phyloP scores from a whole-genome alignment of 2,329 filamentous ascomycete genomes.

The Talaromyces rugulosus region DNA sequence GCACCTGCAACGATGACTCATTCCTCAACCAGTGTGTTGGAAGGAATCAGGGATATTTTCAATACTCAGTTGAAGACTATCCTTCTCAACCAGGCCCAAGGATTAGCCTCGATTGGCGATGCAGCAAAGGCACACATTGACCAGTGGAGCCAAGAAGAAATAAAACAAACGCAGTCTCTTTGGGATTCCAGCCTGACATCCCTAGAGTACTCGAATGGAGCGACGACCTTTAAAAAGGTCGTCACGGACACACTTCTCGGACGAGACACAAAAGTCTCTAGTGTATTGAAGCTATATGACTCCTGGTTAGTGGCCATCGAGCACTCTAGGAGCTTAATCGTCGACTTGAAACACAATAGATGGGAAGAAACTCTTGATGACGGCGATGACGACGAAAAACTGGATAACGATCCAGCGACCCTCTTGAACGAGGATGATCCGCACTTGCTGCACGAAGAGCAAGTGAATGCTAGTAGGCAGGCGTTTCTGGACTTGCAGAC shows the following conservation, averaged over 20 bases:
- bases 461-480: conserved; percentile 53
- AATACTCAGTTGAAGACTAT: conserved; percentile 64
- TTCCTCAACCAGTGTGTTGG: conserved; percentile 59
- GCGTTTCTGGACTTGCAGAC: conserved; percentile 54
- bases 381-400: conserved; percentile 33
- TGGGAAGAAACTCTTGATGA: conserved; percentile 39
- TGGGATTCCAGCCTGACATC: conserved; percentile 66
- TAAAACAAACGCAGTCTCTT: conserved; percentile 51
- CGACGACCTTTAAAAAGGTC: conserved; percentile 62
- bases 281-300: conserved; percentile 60
- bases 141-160: conserved; percentile 54
- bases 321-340: conserved; percentile 31
- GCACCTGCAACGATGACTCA: conserved; percentile 56
- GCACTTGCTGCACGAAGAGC: conserved; percentile 55
- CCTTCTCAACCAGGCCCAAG: conserved; percentile 59
- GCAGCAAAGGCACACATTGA: conserved; percentile 61
- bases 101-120: conserved; percentile 61
- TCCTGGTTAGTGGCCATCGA: conserved; percentile 72
- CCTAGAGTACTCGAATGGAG: conserved; percentile 62
- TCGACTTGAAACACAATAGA: conserved; percentile 30
- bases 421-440: conserved; percentile 71
- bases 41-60: conserved; percentile 64
- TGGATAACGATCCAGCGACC: conserved; percentile 28
- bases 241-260: conserved; percentile 69
- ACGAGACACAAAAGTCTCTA: conserved; percentile 61